These are phyloP conservation scores for Rhizopus sp. DNA, from an alignment of 371 early-diverging fungal genomes.

Conservation along the genomic window DNA sequence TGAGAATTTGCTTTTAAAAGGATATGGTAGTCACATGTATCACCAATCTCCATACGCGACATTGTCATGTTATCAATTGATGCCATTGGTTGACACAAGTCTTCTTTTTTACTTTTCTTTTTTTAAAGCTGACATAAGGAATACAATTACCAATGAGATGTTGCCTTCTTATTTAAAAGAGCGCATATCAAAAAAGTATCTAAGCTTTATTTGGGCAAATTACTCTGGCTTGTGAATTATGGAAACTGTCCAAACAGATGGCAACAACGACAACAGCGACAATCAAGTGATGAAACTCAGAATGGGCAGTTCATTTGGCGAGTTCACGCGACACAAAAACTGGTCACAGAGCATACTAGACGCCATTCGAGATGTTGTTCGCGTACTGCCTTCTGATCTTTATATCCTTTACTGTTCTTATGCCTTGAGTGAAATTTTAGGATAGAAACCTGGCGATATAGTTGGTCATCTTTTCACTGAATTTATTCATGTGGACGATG, in stretches of 20 bases:
- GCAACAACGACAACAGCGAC: not conserved
- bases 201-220: not conserved
- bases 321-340: slow-evolving; percentile 52
- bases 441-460: slow-evolving; percentile 45
- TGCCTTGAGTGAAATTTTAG: slow-evolving; percentile 41
- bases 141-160: no score
- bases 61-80: no score
- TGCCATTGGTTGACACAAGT: no score
- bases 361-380: slow-evolving; percentile 55
- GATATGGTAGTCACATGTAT: no score
- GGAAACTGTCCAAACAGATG: not conserved
- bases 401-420: slow-evolving; percentile 30
- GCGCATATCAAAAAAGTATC: no score
- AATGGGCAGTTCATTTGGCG: slow-evolving; percentile 8
- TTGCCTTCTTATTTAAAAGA: no score
- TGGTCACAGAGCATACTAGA: slow-evolving; percentile 51
- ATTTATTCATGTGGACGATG: slow-evolving; percentile 31
- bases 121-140: no score
- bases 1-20: no score
- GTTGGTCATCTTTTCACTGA: slow-evolving; percentile 25
- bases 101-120: no score
- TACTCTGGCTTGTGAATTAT: not conserved
- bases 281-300: not conserved
- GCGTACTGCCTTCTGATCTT: slow-evolving; percentile 16
- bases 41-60: no score